A percentile compares a stretch with the other conserved stretches of the same genome.
phyloP scores from a whole-genome alignment of 345 rosid genomes.

The Gossypium stocksii region DNA sequence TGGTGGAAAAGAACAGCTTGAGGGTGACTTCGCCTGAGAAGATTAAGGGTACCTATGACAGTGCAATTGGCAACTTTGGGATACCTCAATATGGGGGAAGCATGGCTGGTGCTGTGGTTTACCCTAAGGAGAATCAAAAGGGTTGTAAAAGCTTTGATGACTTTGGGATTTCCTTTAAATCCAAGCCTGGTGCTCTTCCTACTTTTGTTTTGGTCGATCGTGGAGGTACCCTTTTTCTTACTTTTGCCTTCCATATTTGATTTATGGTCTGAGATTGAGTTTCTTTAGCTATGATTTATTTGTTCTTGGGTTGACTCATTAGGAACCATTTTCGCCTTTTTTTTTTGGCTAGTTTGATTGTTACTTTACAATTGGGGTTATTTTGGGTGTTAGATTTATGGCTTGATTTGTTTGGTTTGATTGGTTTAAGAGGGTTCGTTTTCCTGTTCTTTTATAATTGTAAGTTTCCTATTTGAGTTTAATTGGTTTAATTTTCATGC shows the following conservation, averaged over 20 bases:
- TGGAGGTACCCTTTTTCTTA: slow-evolving; percentile 52
- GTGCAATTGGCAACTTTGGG: slow-evolving; percentile 97
- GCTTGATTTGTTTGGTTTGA: background rate
- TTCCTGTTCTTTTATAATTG: background rate
- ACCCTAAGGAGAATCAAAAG: slow-evolving; percentile 67
- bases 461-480: background rate
- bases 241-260: background rate
- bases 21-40: slow-evolving; percentile 82
- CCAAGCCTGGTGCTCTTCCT: slow-evolving; percentile 84
- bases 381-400: background rate
- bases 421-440: background rate
- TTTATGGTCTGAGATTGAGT: background rate
- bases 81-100: slow-evolving; percentile 98
- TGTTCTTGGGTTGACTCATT: slow-evolving; percentile 6
- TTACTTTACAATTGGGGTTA: background rate
- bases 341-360: background rate
- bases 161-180: slow-evolving; percentile 55
- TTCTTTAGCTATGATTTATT: background rate
- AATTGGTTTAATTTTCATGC: background rate
- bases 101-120: slow-evolving; percentile 78
- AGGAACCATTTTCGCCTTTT: background rate
- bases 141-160: slow-evolving; percentile 65
- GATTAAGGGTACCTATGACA: slow-evolving; percentile 75
- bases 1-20: slow-evolving; percentile 95
- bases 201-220: slow-evolving; percentile 80